These are phyloP conservation scores for Gaeumannomyces tritici DNA, from an alignment of 2,329 filamentous ascomycete species.

Conservation along the genomic window DNA sequence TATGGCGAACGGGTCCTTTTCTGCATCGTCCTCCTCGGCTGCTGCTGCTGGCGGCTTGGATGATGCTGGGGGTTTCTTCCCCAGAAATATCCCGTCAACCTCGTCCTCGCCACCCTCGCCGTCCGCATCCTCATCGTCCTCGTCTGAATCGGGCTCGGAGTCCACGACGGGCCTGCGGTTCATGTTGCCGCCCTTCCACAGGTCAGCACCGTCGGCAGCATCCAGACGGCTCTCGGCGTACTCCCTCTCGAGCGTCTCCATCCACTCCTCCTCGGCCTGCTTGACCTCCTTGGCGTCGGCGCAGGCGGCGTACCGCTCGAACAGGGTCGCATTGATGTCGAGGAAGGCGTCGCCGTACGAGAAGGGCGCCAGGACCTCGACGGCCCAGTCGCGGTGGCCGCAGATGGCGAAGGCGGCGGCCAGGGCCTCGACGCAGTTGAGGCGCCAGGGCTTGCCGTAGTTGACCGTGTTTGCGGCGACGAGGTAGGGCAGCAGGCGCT, in stretches of 20 bases:
- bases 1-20: constrained; percentile 62
- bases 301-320: constrained; percentile 80
- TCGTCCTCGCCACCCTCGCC: constrained; percentile 32
- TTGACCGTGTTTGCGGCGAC: constrained; percentile 96
- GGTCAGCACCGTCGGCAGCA: constrained; percentile 60
- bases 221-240: constrained; percentile 71
- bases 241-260: constrained; percentile 81
- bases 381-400: constrained; percentile 83
- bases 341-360: constrained; percentile 83
- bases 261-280: constrained; percentile 76
- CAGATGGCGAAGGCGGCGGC: constrained; percentile 92
- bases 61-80: constrained; percentile 34
- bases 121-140: constrained; percentile 37
- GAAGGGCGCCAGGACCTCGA: constrained; percentile 73
- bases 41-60: constrained; percentile 1
- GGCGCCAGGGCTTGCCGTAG: constrained; percentile 87
- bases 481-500: constrained; percentile 83
- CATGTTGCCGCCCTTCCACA: constrained; percentile 85
- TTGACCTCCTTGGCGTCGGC: constrained; percentile 75
- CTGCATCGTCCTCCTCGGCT: constrained; percentile 27
- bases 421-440: constrained; percentile 94
- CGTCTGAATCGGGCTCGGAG: constrained; percentile 23
- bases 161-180: constrained; percentile 39
- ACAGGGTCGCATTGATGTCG: constrained; percentile 74
- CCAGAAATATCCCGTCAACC: constrained; percentile 51